These are phyloP conservation scores for Magnusiomyces clavatus DNA, from an alignment of 1,139 yeast species.

Conservation along the genomic window DNA sequence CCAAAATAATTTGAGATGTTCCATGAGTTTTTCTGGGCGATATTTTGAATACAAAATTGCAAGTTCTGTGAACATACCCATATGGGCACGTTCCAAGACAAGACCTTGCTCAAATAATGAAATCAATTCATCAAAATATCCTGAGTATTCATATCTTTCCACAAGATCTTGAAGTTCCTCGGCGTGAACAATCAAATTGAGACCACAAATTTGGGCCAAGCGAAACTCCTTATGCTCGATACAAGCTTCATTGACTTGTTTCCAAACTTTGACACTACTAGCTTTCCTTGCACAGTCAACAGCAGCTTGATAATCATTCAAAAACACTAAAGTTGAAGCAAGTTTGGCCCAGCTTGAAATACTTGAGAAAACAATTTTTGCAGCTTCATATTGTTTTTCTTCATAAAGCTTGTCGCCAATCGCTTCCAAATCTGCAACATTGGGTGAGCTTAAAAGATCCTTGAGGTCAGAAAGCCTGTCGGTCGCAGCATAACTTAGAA, in stretches of 20 bases:
- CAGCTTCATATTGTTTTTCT: conserved; percentile 81
- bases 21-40: conserved; percentile 87
- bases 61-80: conserved; percentile 99
- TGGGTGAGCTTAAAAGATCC: conserved; percentile 73
- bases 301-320: conserved; percentile 90
- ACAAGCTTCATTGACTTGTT: conserved; percentile 95
- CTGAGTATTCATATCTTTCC: conserved; percentile 76
- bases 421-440: conserved; percentile 84
- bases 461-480: conserved; percentile 75
- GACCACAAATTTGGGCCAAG: conserved; percentile 97
- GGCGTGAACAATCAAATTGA: conserved; percentile 93
- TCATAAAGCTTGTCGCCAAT: conserved; percentile 91
- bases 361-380: conserved; percentile 76
- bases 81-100: conserved; percentile 96
- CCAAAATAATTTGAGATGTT: conserved; percentile 96
- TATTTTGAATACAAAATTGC: conserved; percentile 88
- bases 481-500: conserved; percentile 77
- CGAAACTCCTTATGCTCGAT: conserved; percentile 92
- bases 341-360: conserved; percentile 91
- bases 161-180: conserved; percentile 93
- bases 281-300: conserved; percentile 99
- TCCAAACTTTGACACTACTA: conserved; percentile 90
- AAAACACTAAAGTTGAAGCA: conserved; percentile 89
- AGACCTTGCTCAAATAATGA: conserved; percentile 92
- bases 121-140: conserved; percentile 86